Percentiles rank a stretch among this genome's conserved stretches.
Evolutionary conservation across 352 stramenopile species (phyloP).

Genomic region (Pythium utonaiense): DNA sequence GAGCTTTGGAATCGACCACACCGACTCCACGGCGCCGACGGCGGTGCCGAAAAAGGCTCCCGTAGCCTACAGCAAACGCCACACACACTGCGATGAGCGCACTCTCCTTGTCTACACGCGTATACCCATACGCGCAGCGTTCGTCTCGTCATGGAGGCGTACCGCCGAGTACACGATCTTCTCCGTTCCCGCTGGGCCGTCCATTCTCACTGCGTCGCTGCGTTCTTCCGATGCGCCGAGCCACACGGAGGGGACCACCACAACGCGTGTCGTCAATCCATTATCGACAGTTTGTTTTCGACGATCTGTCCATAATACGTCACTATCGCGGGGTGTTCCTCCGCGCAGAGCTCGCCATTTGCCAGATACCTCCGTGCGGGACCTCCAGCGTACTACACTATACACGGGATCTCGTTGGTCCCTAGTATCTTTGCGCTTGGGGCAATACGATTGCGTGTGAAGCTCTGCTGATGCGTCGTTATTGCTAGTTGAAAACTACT

Average conservation of each 20-base stretch:
- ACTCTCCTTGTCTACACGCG: background rate
- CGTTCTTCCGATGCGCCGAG: slow-evolving; percentile 3
- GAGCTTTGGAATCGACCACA: slow-evolving; percentile 86
- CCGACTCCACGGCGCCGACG: slow-evolving; percentile 74
- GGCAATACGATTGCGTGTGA: slow-evolving; percentile 92
- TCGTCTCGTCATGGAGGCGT: slow-evolving; percentile 2
- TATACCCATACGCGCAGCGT: background rate
- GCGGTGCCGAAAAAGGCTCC: slow-evolving; percentile 77
- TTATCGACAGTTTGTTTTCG: background rate
- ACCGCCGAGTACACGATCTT: slow-evolving; percentile 81
- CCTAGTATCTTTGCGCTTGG: slow-evolving; percentile 87
- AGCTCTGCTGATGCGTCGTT: slow-evolving; percentile 92
- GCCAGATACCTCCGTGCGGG: slow-evolving; percentile 25
- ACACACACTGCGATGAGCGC: background rate
- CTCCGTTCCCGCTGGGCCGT: slow-evolving; percentile 57
- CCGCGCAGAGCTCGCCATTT: too few species aligned
- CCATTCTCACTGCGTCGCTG: slow-evolving; percentile 40
- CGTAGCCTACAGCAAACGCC: slow-evolving; percentile 34
- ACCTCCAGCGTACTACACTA: slow-evolving; percentile 11
- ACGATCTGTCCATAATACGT: slow-evolving; percentile 10
- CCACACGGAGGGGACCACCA: slow-evolving; percentile 13
- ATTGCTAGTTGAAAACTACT: slow-evolving; percentile 96
- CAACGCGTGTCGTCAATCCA: slow-evolving; percentile 9
- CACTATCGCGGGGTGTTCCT: slow-evolving; percentile 3
- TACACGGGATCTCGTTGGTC: background rate